Evolutionary conservation across 192 early-diverging fungal species (phyloP).

Genomic region (Mortierella alpina): DNA sequence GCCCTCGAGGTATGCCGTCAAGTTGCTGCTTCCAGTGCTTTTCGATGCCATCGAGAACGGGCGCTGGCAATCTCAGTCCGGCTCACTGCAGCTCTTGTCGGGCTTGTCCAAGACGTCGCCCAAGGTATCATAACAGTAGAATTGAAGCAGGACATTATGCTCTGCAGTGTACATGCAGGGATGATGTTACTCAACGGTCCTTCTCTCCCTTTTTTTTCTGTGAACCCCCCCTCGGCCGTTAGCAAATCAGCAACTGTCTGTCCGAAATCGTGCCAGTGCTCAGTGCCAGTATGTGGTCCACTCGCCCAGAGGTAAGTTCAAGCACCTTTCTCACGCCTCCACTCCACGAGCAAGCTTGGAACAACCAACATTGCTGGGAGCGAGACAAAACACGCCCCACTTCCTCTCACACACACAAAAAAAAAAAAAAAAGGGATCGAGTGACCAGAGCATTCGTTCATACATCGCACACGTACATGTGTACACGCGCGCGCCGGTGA

Average conservation of each 20-base stretch:
- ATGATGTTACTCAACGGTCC: too few species aligned
- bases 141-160: background rate
- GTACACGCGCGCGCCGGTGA: too few species aligned
- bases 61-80: slow-evolving; percentile 77
- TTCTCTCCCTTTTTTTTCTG: too few species aligned
- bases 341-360: too few species aligned
- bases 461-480: too few species aligned
- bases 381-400: too few species aligned
- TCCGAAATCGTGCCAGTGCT: slow-evolving; percentile 76
- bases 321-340: background rate
- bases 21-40: slow-evolving; percentile 70
- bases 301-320: slow-evolving; percentile 74
- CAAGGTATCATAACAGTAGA: slow-evolving; percentile 13
- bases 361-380: too few species aligned
- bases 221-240: too few species aligned
- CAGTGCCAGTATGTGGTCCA: slow-evolving; percentile 84
- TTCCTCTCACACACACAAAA: too few species aligned
- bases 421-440: too few species aligned
- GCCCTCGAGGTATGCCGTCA: slow-evolving; percentile 57
- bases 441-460: too few species aligned
- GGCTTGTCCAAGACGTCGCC: slow-evolving; percentile 58
- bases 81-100: slow-evolving; percentile 54
- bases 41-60: slow-evolving; percentile 78
- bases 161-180: background rate
- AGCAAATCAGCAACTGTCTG: slow-evolving; percentile 61